Percentiles rank a stretch among this genome's conserved stretches.
Conservation (phyloP, 768 basidiomycete genomes). For the Tulasnella sp. region DNA sequence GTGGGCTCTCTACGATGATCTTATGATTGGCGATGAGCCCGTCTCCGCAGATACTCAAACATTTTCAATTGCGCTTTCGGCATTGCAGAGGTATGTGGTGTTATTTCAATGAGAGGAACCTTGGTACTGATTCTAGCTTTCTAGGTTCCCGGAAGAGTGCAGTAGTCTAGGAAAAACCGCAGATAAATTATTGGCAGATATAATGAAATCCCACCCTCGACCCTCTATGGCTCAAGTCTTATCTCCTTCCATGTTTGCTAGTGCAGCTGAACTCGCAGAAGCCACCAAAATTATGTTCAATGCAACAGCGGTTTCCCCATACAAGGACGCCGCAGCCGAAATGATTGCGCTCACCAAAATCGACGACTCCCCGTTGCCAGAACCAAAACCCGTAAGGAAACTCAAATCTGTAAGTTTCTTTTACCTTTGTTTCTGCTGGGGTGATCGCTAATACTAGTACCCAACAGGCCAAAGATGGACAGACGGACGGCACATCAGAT, state of each 20-base stretch:
- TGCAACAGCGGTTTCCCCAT: not conserved
- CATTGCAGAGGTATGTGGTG: conserved; percentile 39
- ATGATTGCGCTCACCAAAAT: not conserved
- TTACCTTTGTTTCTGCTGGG: not conserved
- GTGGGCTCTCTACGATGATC: conserved; percentile 43
- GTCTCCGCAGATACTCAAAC: conserved; percentile 42
- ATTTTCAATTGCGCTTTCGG: conserved; percentile 55
- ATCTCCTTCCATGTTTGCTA: not conserved
- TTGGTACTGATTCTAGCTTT: conserved; percentile 30
- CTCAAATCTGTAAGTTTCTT: not conserved
- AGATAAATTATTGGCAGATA: conserved; percentile 34
- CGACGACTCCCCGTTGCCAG: not conserved
- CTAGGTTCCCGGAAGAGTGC: conserved; percentile 18
- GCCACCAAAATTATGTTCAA: conserved; percentile 4
- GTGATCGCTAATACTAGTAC: not conserved
- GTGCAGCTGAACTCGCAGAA: not conserved
- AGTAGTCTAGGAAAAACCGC: conserved; percentile 17
- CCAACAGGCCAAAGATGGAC: not conserved
- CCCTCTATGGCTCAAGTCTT: not conserved
- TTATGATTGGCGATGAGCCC: conserved; percentile 39
- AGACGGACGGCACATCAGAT: conserved; percentile 7
- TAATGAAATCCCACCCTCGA: conserved; percentile 34
- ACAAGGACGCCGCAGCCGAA: conserved; percentile 14
- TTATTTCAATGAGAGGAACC: conserved; percentile 13
- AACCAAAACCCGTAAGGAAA: not conserved